Percentiles rank a stretch among this genome's conserved stretches.
Evolutionary conservation across 257 asterid species (phyloP).

Genomic region (Handroanthus guayacan): DNA sequence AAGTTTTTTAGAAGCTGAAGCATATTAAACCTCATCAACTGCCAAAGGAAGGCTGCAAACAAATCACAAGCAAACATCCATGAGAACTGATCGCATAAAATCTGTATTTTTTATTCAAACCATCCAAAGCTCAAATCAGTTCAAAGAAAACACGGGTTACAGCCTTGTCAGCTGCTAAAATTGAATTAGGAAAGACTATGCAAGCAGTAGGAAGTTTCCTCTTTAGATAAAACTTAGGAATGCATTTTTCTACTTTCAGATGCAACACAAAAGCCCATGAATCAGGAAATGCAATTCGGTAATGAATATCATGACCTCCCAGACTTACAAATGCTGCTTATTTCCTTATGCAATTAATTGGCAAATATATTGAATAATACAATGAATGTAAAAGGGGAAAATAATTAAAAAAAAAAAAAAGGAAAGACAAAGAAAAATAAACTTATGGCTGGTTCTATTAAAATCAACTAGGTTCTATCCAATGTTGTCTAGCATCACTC

Average conservation of each 20-base stretch:
- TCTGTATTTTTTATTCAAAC: conserved; percentile 21
- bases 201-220: background rate
- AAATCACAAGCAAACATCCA: conserved; percentile 32
- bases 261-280: background rate
- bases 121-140: conserved; percentile 19
- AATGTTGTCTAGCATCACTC: too few species aligned
- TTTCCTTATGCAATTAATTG: too few species aligned
- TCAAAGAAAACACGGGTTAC: conserved; percentile 21
- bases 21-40: conserved; percentile 94
- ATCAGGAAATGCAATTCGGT: conserved; percentile 6
- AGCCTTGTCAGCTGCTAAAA: conserved; percentile 23
- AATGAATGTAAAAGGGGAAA: too few species aligned
- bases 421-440: background rate
- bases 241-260: background rate
- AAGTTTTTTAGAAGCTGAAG: conserved; percentile 94
- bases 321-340: too few species aligned
- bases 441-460: background rate
- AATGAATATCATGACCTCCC: background rate
- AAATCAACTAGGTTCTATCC: background rate
- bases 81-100: conserved; percentile 26
- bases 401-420: background rate
- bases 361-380: too few species aligned
- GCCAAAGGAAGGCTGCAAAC: conserved; percentile 95
- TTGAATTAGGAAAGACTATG: background rate
- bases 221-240: background rate